phyloP scores from a whole-genome alignment of 495 filamentous ascomycete species.

The Penicillium lagena region DNA sequence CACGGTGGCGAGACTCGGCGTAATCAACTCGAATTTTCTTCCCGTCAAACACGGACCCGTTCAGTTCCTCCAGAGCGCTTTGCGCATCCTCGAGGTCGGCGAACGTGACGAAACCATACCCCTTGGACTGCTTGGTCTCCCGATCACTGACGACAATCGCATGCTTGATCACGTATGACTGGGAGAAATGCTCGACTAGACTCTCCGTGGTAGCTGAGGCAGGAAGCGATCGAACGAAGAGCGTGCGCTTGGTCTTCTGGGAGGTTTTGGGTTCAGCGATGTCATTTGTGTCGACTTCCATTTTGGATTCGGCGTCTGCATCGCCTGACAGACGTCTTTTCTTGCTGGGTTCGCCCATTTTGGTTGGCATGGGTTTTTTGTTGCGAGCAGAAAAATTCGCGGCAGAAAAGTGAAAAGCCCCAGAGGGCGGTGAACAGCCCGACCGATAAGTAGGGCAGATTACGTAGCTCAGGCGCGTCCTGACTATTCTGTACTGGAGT shows the following conservation, averaged over 20 bases:
- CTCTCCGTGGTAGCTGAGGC: constrained; percentile 71
- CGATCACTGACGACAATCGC: constrained; percentile 80
- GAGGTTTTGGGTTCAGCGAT: constrained; percentile 16
- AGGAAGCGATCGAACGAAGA: constrained; percentile 88
- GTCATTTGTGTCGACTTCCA: constrained; percentile 18
- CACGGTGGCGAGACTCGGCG: constrained; percentile 77
- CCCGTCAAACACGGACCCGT: constrained; percentile 66
- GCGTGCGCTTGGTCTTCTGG: constrained; percentile 50
- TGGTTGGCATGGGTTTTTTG: constrained; percentile 18
- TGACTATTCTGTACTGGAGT: too few relatives aligned
- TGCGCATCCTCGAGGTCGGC: constrained; percentile 86
- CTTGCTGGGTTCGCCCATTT: constrained; percentile 29
- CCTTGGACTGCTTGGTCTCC: constrained; percentile 74
- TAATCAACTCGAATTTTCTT: constrained; percentile 79
- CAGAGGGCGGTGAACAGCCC: constrained; percentile 12
- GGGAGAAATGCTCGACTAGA: constrained; percentile 82
- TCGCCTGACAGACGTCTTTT: constrained; percentile 26
- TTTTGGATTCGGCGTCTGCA: constrained; percentile 4
- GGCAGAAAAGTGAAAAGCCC: constrained; percentile 35
- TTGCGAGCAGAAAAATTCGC: constrained; percentile 31
- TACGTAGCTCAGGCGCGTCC: too few relatives aligned
- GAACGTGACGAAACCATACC: constrained; percentile 96
- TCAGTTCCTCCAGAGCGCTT: constrained; percentile 68
- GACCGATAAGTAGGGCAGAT: too few relatives aligned
- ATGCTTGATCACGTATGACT: constrained; percentile 90